Base-by-base conservation (phyloP, 768 basidiomycete genomes). In the Hysterangium stoloniferum region DNA sequence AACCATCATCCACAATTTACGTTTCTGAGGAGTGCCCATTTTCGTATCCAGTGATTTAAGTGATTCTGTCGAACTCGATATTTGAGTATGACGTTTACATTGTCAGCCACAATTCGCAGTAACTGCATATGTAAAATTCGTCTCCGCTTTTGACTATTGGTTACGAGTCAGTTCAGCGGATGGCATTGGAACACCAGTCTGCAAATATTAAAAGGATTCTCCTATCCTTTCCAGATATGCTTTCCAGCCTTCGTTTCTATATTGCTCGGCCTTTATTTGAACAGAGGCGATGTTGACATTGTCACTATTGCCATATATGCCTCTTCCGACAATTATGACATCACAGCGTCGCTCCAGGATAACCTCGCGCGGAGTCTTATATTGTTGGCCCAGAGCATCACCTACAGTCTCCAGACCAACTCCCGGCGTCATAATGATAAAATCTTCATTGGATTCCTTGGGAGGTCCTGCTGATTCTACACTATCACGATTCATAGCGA, bases 281-380 rank as follows among this genome's bases (percentile, higher is more conserved):
- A 81, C 77, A 46, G 75, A 73, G 9, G 69, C 68, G 1, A 75
- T 66, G 32, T 74, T 66, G 15, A 72, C 59, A 20, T 68, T 67
- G 28, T 68, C 68, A 12, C 71, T 70, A 38, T 75, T 71, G 17
- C 88, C 91, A 64, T 96, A 94, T 33, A 99, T 84, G 0, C 96
- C 96, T 53, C 96, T 73, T 25, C 96, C 96, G 40, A 99, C 96
- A 53, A 99, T 98, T 62, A 98, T 98, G 19, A 98, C 77, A 68
- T 99, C 96, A 64, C 89, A 89, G 25, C 92, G 94, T 38, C 77
- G 78, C 38, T 85, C 80, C 15, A 78, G 62, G 25, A 99, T 71
- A 22, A 94, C 94, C 63, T 94, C 75, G 28, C 76, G 68, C 1
- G 96, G 96, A 3, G 93, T 92, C 50, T 90, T 74, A 65, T 98